Evolutionary conservation across 2,329 filamentous ascomycete genomes (phyloP).

Genomic region (Clarireedia monteithiana): DNA sequence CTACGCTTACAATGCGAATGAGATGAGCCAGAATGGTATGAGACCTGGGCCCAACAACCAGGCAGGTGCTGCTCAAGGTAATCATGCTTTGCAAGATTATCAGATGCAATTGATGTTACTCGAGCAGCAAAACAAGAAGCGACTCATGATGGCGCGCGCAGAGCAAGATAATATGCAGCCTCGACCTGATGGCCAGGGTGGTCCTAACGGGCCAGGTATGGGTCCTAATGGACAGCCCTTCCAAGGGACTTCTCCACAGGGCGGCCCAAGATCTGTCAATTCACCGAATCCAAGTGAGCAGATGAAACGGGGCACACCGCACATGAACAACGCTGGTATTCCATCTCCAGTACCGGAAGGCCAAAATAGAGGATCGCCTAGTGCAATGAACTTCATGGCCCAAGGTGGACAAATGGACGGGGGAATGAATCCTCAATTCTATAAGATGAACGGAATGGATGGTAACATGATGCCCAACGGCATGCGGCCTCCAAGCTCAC

Average conservation of each 20-base stretch:
- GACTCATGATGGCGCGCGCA: constrained; percentile 74
- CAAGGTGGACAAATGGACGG: constrained; percentile 50
- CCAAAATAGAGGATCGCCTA: constrained; percentile 59
- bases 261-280: constrained; percentile 55
- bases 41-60: constrained; percentile 49
- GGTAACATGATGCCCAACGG: constrained; percentile 55
- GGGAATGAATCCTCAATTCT: constrained; percentile 49
- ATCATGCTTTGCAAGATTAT: constrained; percentile 78
- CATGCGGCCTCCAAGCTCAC: constrained; percentile 63
- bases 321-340: constrained; percentile 61
- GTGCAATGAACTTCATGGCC: constrained; percentile 50
- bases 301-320: constrained; percentile 71
- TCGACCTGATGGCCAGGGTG: constrained; percentile 41
- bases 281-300: constrained; percentile 73
- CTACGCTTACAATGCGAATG: constrained; percentile 53
- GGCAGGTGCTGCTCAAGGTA: constrained; percentile 44
- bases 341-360: constrained; percentile 67
- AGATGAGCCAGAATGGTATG: constrained; percentile 52
- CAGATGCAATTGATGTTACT: constrained; percentile 85
- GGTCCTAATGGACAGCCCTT: constrained; percentile 56
- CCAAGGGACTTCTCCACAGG: constrained; percentile 63
- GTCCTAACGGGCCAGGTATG: constrained; percentile 33
- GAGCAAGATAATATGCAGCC: constrained; percentile 60
- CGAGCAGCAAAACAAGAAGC: constrained; percentile 82
- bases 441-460: constrained; percentile 45